phyloP scores from a whole-genome alignment of 495 filamentous ascomycete genomes.

The Letharia lupina region DNA sequence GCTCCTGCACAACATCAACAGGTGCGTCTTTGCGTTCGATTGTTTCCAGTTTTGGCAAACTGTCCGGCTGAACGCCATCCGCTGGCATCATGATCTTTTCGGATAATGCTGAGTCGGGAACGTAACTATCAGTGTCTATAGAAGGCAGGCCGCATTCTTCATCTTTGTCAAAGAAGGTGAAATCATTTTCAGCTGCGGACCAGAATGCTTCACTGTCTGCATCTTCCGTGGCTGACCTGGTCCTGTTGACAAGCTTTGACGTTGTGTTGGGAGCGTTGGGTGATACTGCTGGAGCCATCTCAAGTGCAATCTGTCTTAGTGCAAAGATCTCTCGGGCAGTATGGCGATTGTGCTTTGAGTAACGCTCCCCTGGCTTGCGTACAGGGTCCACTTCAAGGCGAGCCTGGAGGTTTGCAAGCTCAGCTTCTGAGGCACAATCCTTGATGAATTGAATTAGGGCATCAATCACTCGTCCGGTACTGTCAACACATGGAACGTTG shows the following conservation, averaged over 20 bases:
- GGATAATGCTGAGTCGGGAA: slow-evolving; percentile 38
- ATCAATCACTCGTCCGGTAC: slow-evolving; percentile 34
- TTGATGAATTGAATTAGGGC: slow-evolving; percentile 50
- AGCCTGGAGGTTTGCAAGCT: slow-evolving; percentile 48
- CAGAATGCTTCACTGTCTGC: slow-evolving; percentile 53
- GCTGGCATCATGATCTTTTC: slow-evolving; percentile 37
- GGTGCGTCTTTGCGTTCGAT: slow-evolving; percentile 21
- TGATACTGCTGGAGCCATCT: slow-evolving; percentile 38
- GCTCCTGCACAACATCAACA: slow-evolving; percentile 42
- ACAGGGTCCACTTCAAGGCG: slow-evolving; percentile 40
- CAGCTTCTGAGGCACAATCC: slow-evolving; percentile 50
- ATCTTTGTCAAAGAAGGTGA: slow-evolving; percentile 54
- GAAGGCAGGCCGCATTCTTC: slow-evolving; percentile 49
- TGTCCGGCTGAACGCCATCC: slow-evolving; percentile 25
- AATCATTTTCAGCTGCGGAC: slow-evolving; percentile 51
- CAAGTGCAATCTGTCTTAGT: slow-evolving; percentile 48
- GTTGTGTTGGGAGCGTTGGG: slow-evolving; percentile 28
- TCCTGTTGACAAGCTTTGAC: slow-evolving; percentile 18
- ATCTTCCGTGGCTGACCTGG: slow-evolving; percentile 53
- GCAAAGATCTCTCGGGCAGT: slow-evolving; percentile 44
- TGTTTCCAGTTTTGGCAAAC: slow-evolving; percentile 2
- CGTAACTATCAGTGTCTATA: slow-evolving; percentile 36
- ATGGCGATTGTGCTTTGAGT: slow-evolving; percentile 36
- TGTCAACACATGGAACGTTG: slow-evolving; percentile 48
- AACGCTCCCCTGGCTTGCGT: slow-evolving; percentile 38